phyloP scores from a whole-genome alignment of 2,329 filamentous ascomycete species.

The Pleoardoris graminearum region DNA sequence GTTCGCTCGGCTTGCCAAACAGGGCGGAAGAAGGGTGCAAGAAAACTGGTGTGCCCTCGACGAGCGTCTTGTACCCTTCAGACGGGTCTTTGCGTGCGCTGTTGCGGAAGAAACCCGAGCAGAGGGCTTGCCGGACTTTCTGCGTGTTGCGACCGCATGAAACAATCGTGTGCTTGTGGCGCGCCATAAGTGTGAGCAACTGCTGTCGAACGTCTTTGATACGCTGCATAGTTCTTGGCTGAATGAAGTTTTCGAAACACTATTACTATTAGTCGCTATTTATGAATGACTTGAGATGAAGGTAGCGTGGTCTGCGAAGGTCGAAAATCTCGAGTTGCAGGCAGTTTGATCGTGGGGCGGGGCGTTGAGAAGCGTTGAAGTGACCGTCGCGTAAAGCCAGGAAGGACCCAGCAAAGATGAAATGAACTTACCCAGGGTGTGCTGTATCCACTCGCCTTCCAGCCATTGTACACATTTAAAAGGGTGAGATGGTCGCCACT shows the following conservation, averaged over 20 bases:
- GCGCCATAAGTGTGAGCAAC: slow-evolving; percentile 88
- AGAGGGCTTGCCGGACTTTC: slow-evolving; percentile 85
- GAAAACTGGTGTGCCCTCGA: slow-evolving; percentile 92
- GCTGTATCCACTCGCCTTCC: slow-evolving; percentile 82
- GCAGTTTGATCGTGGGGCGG: no score
- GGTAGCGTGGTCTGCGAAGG: no score
- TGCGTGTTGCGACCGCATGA: slow-evolving; percentile 87
- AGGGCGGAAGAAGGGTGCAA: slow-evolving; percentile 89
- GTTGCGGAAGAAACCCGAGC: slow-evolving; percentile 94
- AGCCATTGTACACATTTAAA: slow-evolving; percentile 96
- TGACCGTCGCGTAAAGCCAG: no score
- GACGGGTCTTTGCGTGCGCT: slow-evolving; percentile 91
- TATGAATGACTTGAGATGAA: no score
- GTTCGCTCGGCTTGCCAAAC: slow-evolving; percentile 94
- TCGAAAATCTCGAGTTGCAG: no score
- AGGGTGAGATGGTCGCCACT: slow-evolving; percentile 92
- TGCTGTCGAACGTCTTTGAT: slow-evolving; percentile 93
- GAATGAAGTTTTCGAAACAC: slow-evolving; percentile 98
- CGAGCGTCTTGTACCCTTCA: slow-evolving; percentile 96
- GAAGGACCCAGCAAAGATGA: no score
- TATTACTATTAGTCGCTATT: no score
- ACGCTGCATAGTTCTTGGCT: slow-evolving; percentile 83
- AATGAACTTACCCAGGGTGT: no score
- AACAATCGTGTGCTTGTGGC: slow-evolving; percentile 79
- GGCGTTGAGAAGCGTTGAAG: no score